phyloP scores from a whole-genome alignment of 352 stramenopile genomes.

The Phytopythium kandeliae region DNA sequence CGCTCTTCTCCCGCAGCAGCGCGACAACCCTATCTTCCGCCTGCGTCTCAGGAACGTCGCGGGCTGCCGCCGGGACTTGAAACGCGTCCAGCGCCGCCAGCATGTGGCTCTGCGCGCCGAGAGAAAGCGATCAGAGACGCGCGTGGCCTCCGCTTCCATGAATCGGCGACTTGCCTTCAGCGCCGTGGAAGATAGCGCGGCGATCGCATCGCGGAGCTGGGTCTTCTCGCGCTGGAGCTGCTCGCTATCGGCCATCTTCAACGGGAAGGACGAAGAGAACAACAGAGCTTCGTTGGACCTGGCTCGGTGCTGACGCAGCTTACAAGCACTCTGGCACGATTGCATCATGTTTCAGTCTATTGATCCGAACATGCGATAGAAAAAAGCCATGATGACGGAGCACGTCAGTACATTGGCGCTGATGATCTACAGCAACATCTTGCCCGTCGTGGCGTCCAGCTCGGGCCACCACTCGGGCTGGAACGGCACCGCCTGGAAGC shows the following conservation, averaged over 20 bases:
- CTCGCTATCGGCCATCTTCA: conserved; percentile 29
- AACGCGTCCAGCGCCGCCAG: conserved; percentile 50
- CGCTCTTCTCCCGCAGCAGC: conserved; percentile 33
- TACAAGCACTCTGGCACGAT: no score
- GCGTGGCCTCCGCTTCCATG: not conserved
- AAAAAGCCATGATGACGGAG: no score
- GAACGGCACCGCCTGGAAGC: conserved; percentile 65
- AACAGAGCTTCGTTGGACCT: no score
- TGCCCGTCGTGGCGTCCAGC: conserved; percentile 67
- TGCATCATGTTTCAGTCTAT: no score
- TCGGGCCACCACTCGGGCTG: conserved; percentile 71
- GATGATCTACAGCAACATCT: conserved; percentile 46
- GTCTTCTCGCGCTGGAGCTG: conserved; percentile 24
- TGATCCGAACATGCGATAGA: no score
- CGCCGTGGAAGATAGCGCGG: conserved; percentile 15
- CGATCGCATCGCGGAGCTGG: conserved; percentile 32
- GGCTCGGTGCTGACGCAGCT: no score
- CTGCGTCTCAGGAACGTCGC: conserved; percentile 9
- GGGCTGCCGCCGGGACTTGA: conserved; percentile 7
- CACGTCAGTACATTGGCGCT: no score
- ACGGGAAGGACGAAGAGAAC: no score
- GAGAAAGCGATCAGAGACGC: not conserved
- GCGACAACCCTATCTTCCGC: conserved; percentile 37
- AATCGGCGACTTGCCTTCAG: conserved; percentile 22
- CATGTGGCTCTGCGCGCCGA: conserved; percentile 57